These are phyloP conservation scores for Coccinonectria pachysandricola DNA, from an alignment of 2,329 filamentous ascomycete species.

Conservation along the genomic window DNA sequence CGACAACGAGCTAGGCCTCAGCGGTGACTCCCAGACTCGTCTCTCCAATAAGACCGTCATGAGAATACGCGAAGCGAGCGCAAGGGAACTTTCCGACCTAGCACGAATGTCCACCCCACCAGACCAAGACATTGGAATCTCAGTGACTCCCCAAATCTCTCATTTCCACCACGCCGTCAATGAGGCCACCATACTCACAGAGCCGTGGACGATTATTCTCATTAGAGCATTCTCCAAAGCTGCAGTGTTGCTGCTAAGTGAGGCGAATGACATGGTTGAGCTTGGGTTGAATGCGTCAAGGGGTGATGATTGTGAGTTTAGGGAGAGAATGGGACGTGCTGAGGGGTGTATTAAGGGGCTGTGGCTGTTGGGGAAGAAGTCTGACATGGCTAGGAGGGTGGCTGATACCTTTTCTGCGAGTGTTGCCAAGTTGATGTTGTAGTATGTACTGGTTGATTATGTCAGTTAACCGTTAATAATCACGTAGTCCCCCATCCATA, in stretches of 20 bases:
- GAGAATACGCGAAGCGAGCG: constrained; percentile 32
- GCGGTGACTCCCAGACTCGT: constrained; percentile 13
- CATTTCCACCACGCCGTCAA: constrained; percentile 43
- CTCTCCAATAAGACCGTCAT: constrained; percentile 22
- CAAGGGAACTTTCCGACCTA: constrained; percentile 35
- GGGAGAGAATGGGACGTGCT: constrained; percentile 27
- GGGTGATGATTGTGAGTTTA: constrained; percentile 11
- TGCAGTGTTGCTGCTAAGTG: constrained; percentile 26
- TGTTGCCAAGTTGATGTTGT: too few relatives aligned
- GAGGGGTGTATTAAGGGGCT: constrained; percentile 41
- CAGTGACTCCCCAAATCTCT: constrained; percentile 15
- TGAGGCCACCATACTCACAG: constrained; percentile 43
- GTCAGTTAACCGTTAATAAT: too few relatives aligned
- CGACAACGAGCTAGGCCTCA: constrained; percentile 18
- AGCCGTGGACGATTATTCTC: constrained; percentile 49
- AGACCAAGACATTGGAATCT: constrained; percentile 3
- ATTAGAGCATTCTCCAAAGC: constrained; percentile 43
- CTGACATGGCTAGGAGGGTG: constrained; percentile 30
- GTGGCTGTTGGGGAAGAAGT: constrained; percentile 44
- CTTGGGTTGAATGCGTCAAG: too few relatives aligned
- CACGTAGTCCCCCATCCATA: too few relatives aligned
- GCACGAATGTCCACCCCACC: constrained; percentile 33
- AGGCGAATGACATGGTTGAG: constrained; percentile 13
- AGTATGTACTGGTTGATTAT: too few relatives aligned
- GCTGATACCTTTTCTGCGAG: constrained; percentile 15